Conservation (phyloP, 805 yeast species). For the Yamadazyma akitaensis region DNA sequence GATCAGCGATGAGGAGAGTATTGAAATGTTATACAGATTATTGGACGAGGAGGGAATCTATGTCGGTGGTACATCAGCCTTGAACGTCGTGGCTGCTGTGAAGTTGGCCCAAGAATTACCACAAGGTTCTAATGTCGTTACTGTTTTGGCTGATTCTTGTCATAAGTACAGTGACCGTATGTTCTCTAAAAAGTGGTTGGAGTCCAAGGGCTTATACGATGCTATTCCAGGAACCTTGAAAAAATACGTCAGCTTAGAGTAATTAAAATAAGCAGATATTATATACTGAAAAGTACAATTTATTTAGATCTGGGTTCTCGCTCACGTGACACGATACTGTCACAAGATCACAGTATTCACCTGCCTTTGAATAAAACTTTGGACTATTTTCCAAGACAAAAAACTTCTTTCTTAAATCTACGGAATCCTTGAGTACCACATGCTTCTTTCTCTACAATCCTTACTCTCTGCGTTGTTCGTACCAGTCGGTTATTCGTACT, state of each 20-base stretch:
- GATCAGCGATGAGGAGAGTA: slow-evolving; percentile 76
- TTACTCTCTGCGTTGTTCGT: too few species aligned
- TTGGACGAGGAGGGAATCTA: slow-evolving; percentile 88
- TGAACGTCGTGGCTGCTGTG: slow-evolving; percentile 87
- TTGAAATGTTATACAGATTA: slow-evolving; percentile 77
- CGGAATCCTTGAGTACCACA: too few species aligned
- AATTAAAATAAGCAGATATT: not conserved
- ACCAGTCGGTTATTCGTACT: too few species aligned
- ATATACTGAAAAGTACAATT: not conserved
- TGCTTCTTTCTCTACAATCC: too few species aligned
- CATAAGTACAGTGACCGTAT: slow-evolving; percentile 83
- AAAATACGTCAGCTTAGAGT: slow-evolving; percentile 50
- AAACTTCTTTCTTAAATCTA: too few species aligned
- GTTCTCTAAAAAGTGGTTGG: slow-evolving; percentile 75
- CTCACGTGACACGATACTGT: too few species aligned
- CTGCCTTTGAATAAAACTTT: too few species aligned
- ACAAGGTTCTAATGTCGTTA: slow-evolving; percentile 76
- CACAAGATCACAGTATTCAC: too few species aligned
- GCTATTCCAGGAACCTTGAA: slow-evolving; percentile 67
- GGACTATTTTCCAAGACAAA: too few species aligned
- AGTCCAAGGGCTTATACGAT: slow-evolving; percentile 60
- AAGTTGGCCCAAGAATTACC: slow-evolving; percentile 74
- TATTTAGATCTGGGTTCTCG: not conserved
- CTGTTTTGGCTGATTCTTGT: slow-evolving; percentile 87
- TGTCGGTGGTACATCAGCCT: slow-evolving; percentile 86